phyloP scores from a whole-genome alignment of 164 flowering plant genomes.

The Nymphaea thermarum region DNA sequence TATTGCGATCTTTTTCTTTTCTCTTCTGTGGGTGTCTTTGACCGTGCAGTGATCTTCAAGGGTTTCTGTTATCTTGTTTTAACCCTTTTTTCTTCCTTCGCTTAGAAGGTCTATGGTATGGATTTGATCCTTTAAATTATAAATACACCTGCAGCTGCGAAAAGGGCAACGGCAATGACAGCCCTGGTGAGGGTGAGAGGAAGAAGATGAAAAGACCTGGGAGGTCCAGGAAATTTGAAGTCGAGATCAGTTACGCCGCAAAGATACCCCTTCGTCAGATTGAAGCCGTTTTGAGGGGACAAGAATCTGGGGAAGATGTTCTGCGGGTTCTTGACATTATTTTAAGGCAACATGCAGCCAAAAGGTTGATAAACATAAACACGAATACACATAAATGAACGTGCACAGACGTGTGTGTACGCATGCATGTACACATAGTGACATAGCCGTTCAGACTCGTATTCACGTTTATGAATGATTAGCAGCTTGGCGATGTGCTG shows the following conservation, averaged over 20 bases:
- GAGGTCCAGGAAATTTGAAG: slow-evolving; percentile 56
- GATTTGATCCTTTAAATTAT: neutral
- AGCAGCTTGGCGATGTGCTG: no score
- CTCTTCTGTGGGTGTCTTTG: neutral
- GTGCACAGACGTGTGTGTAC: no score
- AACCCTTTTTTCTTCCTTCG: neutral
- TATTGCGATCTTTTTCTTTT: neutral
- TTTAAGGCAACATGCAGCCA: slow-evolving; percentile 87
- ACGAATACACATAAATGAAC: no score
- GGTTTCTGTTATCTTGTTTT: neutral
- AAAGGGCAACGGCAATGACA: slow-evolving; percentile 5
- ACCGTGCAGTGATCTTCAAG: no score
- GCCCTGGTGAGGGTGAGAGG: slow-evolving; percentile 47
- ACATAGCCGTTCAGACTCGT: neutral
- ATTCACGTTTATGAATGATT: neutral
- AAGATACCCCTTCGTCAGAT: slow-evolving; percentile 87
- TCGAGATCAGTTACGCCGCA: slow-evolving; percentile 80
- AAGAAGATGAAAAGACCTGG: slow-evolving; percentile 58
- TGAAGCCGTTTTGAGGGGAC: slow-evolving; percentile 66
- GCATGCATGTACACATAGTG: no score
- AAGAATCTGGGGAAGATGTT: slow-evolving; percentile 85
- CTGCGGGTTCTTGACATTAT: slow-evolving; percentile 80
- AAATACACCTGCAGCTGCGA: neutral
- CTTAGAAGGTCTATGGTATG: neutral
- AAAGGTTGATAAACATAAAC: slow-evolving; percentile 34